phyloP scores from a whole-genome alignment of 2,329 filamentous ascomycete species.

The Colletotrichum sp. region DNA sequence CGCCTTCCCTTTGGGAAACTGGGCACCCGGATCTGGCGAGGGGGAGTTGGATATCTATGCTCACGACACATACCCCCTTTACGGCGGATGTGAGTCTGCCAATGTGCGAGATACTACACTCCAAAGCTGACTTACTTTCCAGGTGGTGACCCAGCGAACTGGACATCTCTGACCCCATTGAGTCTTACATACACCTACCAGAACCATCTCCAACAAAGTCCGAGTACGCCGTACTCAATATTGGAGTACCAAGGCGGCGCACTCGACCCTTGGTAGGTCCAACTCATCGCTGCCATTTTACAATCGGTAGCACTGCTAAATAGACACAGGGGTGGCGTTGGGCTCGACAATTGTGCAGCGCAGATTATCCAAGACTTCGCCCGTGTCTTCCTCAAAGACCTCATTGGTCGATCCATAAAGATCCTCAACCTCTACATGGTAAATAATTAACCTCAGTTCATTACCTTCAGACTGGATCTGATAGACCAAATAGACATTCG shows the following conservation, averaged over 20 bases:
- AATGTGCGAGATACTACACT: background rate
- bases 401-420: conserved; percentile 61
- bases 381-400: conserved; percentile 77
- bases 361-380: conserved; percentile 72
- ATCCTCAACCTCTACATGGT: conserved; percentile 77
- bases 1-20: conserved; percentile 41
- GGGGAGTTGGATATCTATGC: conserved; percentile 44
- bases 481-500: conserved; percentile 53
- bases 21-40: conserved; percentile 21
- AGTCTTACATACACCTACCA: background rate
- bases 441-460: conserved; percentile 15
- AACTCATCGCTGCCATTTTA: background rate
- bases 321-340: conserved; percentile 64
- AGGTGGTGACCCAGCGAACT: conserved; percentile 48
- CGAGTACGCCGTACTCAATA: background rate
- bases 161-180: conserved; percentile 66
- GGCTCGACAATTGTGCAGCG: conserved; percentile 67
- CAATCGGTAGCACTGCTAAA: background rate
- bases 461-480: background rate
- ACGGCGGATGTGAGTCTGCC: conserved; percentile 43
- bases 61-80: conserved; percentile 52
- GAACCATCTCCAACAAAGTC: background rate
- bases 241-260: conserved; percentile 65
- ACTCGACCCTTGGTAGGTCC: conserved; percentile 60
- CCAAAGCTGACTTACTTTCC: background rate